Evolutionary conservation across 805 yeast species (phyloP).

Genomic region (Metschnikowia matae): DNA sequence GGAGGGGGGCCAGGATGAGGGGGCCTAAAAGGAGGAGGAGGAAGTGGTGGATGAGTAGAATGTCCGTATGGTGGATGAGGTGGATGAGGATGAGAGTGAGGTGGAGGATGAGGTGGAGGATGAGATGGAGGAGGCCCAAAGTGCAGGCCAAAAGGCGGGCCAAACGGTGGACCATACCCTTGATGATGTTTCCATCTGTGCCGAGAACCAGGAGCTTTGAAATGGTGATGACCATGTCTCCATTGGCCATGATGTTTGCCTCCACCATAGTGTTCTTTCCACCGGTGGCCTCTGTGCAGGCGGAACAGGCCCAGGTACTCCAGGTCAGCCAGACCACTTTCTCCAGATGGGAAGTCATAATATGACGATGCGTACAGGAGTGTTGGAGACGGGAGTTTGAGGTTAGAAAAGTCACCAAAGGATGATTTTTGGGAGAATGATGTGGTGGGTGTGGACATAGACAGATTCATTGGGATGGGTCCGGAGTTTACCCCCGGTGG

Average conservation of each 20-base stretch:
- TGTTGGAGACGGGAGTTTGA: constrained; percentile 12
- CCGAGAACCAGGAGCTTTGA: background rate
- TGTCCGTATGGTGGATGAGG: no score
- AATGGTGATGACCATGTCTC: constrained; percentile 1
- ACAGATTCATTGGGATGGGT: background rate
- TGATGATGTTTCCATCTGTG: background rate
- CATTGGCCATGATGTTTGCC: background rate
- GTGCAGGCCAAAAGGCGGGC: constrained; percentile 5
- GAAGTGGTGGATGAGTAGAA: no score
- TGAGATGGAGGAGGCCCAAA: constrained; percentile 12
- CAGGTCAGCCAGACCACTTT: constrained; percentile 3
- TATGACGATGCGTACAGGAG: constrained; percentile 10
- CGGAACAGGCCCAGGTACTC: constrained; percentile 1
- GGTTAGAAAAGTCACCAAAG: constrained; percentile 1
- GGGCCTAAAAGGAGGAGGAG: no score
- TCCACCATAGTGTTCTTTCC: background rate
- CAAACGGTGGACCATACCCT: constrained; percentile 3
- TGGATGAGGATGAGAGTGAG: no score
- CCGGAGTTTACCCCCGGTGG: no score
- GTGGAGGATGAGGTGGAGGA: background rate
- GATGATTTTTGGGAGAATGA: background rate
- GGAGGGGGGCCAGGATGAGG: no score
- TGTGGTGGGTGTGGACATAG: background rate
- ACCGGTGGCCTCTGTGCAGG: background rate
- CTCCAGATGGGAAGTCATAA: constrained; percentile 3